Evolutionary conservation across 345 rosid species (phyloP).

Genomic region (Lepidium africanum): DNA sequence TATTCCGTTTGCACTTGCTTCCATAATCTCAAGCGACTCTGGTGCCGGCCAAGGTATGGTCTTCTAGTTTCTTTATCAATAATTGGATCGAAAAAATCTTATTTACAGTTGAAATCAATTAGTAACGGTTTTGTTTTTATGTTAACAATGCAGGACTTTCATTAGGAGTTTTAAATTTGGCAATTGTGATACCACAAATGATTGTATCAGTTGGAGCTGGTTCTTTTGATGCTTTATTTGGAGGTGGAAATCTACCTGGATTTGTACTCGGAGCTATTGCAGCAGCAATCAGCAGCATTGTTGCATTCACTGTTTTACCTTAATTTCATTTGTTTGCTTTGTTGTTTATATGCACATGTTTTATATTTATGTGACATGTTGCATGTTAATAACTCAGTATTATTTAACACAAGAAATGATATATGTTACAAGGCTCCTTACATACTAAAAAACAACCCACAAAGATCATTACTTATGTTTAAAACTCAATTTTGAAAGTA

Average conservation of each 20-base stretch:
- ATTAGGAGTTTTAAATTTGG: constrained; percentile 61
- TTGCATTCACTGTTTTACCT: constrained; percentile 5
- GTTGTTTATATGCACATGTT: too few relatives aligned
- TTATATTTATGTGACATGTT: too few relatives aligned
- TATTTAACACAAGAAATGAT: too few relatives aligned
- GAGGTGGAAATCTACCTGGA: constrained; percentile 18
- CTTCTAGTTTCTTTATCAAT: too few relatives aligned
- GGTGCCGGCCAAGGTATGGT: constrained; percentile 13
- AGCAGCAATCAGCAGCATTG: background rate
- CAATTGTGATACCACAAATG: constrained; percentile 52
- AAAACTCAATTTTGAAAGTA: too few relatives aligned
- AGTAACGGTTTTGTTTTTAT: background rate
- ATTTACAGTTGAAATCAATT: background rate
- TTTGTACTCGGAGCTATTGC: constrained; percentile 4
- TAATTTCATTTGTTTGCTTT: background rate
- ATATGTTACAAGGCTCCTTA: too few relatives aligned
- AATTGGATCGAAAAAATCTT: background rate
- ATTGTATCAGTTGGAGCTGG: background rate
- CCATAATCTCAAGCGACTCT: background rate
- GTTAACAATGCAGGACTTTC: constrained; percentile 49
- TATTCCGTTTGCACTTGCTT: background rate
- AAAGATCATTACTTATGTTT: too few relatives aligned
- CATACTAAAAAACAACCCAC: too few relatives aligned
- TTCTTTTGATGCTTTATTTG: background rate
- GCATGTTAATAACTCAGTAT: too few relatives aligned